A percentile compares a stretch with the other conserved stretches of the same genome.
Evolutionary conservation across 108 stramenopile species (phyloP).

Genomic region (Aurantiochytrium sp.): DNA sequence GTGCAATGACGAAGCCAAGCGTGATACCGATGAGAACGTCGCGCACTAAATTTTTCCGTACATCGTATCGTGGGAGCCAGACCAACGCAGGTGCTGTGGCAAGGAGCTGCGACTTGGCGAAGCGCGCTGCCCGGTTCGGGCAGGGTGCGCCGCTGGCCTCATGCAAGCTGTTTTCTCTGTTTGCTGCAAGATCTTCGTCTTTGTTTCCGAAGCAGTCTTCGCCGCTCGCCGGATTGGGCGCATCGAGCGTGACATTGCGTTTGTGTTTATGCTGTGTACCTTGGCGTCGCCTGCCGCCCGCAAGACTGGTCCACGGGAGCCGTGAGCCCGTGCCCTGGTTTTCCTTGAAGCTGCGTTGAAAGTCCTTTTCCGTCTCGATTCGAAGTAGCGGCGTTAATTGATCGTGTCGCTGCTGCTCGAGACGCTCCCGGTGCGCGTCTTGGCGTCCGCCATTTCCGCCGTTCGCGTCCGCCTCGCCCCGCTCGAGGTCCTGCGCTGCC

Average conservation of each 20-base stretch:
- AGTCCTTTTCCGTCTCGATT: not conserved
- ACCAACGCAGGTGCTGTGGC: not conserved
- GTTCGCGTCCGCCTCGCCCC: too few relatives aligned
- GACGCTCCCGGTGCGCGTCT: too few relatives aligned
- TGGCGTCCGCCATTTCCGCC: too few relatives aligned
- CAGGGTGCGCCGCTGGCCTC: too few relatives aligned
- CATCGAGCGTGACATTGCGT: too few relatives aligned
- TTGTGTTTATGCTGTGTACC: not conserved
- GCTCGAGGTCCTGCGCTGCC: too few relatives aligned
- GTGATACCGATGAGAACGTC: not conserved
- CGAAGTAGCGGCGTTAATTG: not conserved
- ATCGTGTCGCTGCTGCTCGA: not conserved
- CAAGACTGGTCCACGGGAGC: not conserved
- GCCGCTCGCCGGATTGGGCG: too few relatives aligned
- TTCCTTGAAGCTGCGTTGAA: not conserved
- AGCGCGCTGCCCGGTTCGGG: too few relatives aligned
- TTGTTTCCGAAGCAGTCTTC: too few relatives aligned
- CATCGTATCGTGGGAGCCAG: not conserved
- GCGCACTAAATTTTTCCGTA: not conserved
- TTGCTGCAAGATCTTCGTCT: too few relatives aligned
- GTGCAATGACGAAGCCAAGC: constrained; percentile 6
- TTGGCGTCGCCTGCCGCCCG: not conserved
- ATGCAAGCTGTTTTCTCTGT: too few relatives aligned
- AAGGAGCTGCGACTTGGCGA: not conserved
- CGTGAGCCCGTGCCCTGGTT: not conserved